These are phyloP conservation scores for Venturia carpophila DNA, from an alignment of 2,329 filamentous ascomycete species.

Conservation along the genomic window DNA sequence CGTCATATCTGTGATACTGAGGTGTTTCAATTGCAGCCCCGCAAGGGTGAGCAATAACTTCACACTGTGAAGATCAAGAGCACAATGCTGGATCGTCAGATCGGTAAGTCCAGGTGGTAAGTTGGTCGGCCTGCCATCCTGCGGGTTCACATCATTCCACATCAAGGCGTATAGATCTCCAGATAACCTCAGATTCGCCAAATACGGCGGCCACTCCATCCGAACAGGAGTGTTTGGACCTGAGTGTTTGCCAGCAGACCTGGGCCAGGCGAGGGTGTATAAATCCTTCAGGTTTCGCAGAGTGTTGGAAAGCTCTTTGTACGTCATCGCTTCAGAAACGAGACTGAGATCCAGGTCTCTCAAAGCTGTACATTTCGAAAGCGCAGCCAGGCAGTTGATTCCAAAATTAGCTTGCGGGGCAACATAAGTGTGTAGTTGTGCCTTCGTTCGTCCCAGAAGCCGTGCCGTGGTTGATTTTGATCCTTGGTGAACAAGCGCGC, in stretches of 20 bases:
- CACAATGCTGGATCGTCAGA: slow-evolving; percentile 13
- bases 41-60: background rate
- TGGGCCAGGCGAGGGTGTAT: slow-evolving; percentile 39
- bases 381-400: slow-evolving; percentile 47
- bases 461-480: slow-evolving; percentile 50
- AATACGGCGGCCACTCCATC: slow-evolving; percentile 37
- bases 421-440: slow-evolving; percentile 45
- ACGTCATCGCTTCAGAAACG: slow-evolving; percentile 43
- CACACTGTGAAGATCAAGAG: slow-evolving; percentile 3
- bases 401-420: slow-evolving; percentile 53
- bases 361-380: slow-evolving; percentile 48
- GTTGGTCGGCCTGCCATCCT: slow-evolving; percentile 26
- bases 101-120: slow-evolving; percentile 7
- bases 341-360: slow-evolving; percentile 45
- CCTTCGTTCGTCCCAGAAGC: slow-evolving; percentile 47
- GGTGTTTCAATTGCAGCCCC: slow-evolving; percentile 27
- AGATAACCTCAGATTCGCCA: slow-evolving; percentile 36
- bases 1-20: slow-evolving; percentile 37
- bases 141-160: slow-evolving; percentile 22
- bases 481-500: slow-evolving; percentile 50
- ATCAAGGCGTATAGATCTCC: slow-evolving; percentile 39
- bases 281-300: slow-evolving; percentile 41
- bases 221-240: slow-evolving; percentile 25
- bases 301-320: slow-evolving; percentile 44
- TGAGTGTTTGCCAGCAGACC: slow-evolving; percentile 30